A percentile compares a stretch with the other conserved stretches of the same genome.
Evolutionary conservation across 2,329 filamentous ascomycete genomes (phyloP).

Genomic region (Fonsecaea erecta): DNA sequence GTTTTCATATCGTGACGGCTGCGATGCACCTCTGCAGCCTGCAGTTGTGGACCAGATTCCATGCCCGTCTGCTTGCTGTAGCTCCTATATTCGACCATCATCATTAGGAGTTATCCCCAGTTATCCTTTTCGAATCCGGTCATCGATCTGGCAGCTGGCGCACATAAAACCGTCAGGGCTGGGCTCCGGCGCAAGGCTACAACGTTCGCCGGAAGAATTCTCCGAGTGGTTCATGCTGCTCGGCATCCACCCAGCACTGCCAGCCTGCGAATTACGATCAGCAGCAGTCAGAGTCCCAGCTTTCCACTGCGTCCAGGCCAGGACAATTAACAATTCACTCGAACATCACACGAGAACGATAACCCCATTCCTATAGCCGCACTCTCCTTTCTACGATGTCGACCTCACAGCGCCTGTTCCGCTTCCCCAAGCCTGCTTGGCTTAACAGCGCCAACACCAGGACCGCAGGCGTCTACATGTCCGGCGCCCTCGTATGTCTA

Average conservation of each 20-base stretch:
- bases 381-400: slow-evolving; percentile 12
- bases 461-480: slow-evolving; percentile 68
- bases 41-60: neutral
- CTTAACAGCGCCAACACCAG: slow-evolving; percentile 67
- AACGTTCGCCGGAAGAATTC: neutral
- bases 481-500: slow-evolving; percentile 65
- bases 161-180: neutral
- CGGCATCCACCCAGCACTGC: slow-evolving; percentile 1
- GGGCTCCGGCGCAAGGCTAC: neutral
- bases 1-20: neutral
- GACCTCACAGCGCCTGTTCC: slow-evolving; percentile 62
- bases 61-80: neutral
- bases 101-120: neutral
- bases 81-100: neutral
- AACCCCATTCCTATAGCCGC: neutral
- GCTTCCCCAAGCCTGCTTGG: slow-evolving; percentile 70
- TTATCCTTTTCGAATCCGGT: neutral
- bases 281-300: neutral
- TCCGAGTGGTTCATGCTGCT: slow-evolving; percentile 3
- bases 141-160: neutral
- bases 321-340: too few relatives aligned
- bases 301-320: neutral
- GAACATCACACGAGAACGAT: too few relatives aligned
- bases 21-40: neutral
- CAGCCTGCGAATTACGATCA: slow-evolving; percentile 17